Percentiles rank a stretch among this genome's conserved stretches.
phyloP scores from a whole-genome alignment of 441 rosid genomes.

The Lepidium campestre region DNA sequence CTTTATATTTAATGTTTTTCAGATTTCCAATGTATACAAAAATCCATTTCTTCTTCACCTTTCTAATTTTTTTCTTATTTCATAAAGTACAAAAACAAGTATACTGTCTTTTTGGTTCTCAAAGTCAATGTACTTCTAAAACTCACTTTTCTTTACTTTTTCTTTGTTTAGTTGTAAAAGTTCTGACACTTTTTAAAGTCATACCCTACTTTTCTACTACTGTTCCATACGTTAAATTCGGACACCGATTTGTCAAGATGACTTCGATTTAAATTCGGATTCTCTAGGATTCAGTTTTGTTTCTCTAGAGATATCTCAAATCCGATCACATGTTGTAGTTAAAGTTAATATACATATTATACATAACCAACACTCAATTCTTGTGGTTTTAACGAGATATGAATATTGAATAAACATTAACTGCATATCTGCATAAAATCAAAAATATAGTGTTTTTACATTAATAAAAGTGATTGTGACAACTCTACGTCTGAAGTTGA shows the following conservation, averaged over 20 bases:
- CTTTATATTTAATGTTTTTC: slow-evolving; percentile 15
- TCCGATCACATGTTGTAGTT: not conserved
- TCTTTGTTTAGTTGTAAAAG: slow-evolving; percentile 9
- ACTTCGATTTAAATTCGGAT: not conserved
- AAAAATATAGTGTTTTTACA: not conserved
- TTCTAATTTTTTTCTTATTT: not conserved
- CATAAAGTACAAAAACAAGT: not conserved
- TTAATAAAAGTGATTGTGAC: slow-evolving; percentile 22
- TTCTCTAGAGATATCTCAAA: not conserved
- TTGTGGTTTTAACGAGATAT: slow-evolving; percentile 7
- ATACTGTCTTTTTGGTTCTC: not conserved
- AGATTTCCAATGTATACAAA: slow-evolving; percentile 5
- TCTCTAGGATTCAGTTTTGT: not conserved
- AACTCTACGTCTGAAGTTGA: slow-evolving; percentile 31
- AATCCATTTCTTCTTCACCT: slow-evolving; percentile 8
- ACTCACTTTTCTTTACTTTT: not conserved
- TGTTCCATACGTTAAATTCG: too few relatives aligned
- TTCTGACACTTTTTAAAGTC: not conserved
- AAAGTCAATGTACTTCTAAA: slow-evolving; percentile 15
- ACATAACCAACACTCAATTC: not conserved
- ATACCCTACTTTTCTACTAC: not conserved
- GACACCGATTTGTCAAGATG: too few relatives aligned
- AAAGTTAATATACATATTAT: not conserved
- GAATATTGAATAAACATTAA: not conserved
- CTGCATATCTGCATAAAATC: slow-evolving; percentile 14